phyloP scores from a whole-genome alignment of 106 monocot species.

The Dendrobium chrysotoxum region DNA sequence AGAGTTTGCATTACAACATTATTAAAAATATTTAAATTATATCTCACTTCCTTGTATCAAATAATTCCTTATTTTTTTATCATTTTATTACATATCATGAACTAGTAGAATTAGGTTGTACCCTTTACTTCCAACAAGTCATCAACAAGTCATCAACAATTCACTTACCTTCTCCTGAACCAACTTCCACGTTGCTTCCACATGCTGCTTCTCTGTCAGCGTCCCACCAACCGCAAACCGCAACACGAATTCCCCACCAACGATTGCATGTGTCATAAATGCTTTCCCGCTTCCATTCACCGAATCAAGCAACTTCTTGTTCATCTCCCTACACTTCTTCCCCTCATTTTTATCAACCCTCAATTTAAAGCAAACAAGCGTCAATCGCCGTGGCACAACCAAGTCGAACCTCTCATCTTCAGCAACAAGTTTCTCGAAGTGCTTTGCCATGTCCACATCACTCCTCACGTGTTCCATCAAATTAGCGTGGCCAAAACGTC shows the following conservation, averaged over 20 bases:
- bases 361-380: conserved; percentile 34
- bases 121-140: too few species aligned
- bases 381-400: conserved; percentile 22
- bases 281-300: conserved; percentile 35
- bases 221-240: conserved; percentile 35
- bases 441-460: conserved; percentile 16
- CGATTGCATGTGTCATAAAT: conserved; percentile 39
- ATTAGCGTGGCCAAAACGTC: conserved; percentile 22
- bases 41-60: too few species aligned
- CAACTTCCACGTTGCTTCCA: conserved; percentile 36
- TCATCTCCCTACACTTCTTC: conserved; percentile 5
- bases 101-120: too few species aligned
- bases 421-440: conserved; percentile 17
- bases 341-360: background rate
- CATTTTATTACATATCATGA: too few species aligned
- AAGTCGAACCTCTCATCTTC: conserved; percentile 31
- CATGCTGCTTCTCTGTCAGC: conserved; percentile 40
- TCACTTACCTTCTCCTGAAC: conserved; percentile 26
- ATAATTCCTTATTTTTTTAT: too few species aligned
- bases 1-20: too few species aligned
- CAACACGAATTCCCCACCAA: conserved; percentile 29
- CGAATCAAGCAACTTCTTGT: conserved; percentile 29
- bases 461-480: conserved; percentile 29
- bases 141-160: too few species aligned
- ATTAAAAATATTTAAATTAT: too few species aligned